These are phyloP conservation scores for Pseudofabraea citricarpa DNA, from an alignment of 2,329 filamentous ascomycete genomes.

Conservation along the genomic window DNA sequence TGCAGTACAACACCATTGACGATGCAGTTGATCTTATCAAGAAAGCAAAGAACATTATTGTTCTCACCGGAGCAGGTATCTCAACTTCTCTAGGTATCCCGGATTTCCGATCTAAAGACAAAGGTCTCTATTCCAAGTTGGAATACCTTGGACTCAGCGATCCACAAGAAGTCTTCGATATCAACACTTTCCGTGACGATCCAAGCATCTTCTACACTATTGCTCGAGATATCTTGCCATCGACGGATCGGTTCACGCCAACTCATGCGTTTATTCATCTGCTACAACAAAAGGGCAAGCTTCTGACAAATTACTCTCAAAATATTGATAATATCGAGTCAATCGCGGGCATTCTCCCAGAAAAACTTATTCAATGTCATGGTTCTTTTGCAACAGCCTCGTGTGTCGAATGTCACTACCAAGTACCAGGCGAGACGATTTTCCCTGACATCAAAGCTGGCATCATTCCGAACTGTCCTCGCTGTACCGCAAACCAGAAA, in stretches of 20 bases:
- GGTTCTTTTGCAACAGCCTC: conserved; percentile 91
- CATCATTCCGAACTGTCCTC: conserved; percentile 70
- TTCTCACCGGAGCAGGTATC: conserved; percentile 93
- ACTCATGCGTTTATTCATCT: conserved; percentile 92
- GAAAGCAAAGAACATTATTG: conserved; percentile 76
- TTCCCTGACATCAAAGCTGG: conserved; percentile 75
- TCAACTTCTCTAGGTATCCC: conserved; percentile 95
- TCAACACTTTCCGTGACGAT: conserved; percentile 78
- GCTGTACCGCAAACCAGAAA: conserved; percentile 56
- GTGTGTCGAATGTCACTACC: conserved; percentile 75
- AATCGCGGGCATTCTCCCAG: conserved; percentile 73
- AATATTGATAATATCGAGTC: conserved; percentile 97
- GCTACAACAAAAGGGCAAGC: conserved; percentile 80
- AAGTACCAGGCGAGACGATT: conserved; percentile 71
- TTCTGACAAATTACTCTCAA: conserved; percentile 96
- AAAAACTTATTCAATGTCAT: conserved; percentile 92
- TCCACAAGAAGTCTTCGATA: conserved; percentile 94
- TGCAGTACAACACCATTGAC: conserved; percentile 77
- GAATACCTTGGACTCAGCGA: conserved; percentile 70
- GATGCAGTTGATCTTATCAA: conserved; percentile 78
- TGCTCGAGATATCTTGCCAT: conserved; percentile 84
- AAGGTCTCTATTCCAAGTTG: conserved; percentile 83
- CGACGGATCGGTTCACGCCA: conserved; percentile 75
- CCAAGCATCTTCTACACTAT: conserved; percentile 88
- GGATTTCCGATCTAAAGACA: conserved; percentile 92